These are phyloP conservation scores for Coemansia sp. DNA, from an alignment of 192 early-diverging fungal species.

Conservation along the genomic window DNA sequence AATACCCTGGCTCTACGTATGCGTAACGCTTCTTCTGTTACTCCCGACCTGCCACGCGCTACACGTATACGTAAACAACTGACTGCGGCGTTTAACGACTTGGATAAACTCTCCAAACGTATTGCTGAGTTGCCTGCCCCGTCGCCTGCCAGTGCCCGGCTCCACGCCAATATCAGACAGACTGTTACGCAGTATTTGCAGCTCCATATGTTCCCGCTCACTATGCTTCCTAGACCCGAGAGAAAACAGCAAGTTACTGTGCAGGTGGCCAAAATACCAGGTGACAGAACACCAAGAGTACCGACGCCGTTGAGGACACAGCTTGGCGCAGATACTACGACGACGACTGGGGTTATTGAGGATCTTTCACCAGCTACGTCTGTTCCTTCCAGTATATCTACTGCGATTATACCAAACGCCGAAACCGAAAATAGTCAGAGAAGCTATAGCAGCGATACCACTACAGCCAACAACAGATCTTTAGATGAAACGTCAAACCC, in stretches of 20 bases:
- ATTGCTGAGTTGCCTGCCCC: constrained; percentile 58
- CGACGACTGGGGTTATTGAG: background rate
- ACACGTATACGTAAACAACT: constrained; percentile 64
- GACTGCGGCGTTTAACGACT: constrained; percentile 62
- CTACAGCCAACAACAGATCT: background rate
- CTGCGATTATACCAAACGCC: background rate
- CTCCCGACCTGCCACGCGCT: constrained; percentile 58
- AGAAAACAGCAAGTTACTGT: constrained; percentile 25
- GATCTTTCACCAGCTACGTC: constrained; percentile 6
- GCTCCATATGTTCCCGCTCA: constrained; percentile 75
- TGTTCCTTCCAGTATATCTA: constrained; percentile 23
- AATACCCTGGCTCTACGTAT: constrained; percentile 23
- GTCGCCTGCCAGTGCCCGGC: constrained; percentile 54
- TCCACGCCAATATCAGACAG: constrained; percentile 65
- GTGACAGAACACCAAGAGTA: background rate
- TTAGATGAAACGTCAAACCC: background rate
- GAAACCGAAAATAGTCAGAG: constrained; percentile 11
- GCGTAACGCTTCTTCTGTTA: background rate
- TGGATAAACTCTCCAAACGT: constrained; percentile 64
- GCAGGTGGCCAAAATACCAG: background rate
- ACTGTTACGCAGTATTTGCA: constrained; percentile 72
- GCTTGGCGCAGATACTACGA: background rate
- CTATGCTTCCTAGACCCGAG: constrained; percentile 65
- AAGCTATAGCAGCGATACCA: constrained; percentile 1
- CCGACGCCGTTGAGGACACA: constrained; percentile 6